Percentiles rank a stretch among this genome's conserved stretches.
Conservation (phyloP, 768 basidiomycete genomes). For the Cantharellus anzutake region DNA sequence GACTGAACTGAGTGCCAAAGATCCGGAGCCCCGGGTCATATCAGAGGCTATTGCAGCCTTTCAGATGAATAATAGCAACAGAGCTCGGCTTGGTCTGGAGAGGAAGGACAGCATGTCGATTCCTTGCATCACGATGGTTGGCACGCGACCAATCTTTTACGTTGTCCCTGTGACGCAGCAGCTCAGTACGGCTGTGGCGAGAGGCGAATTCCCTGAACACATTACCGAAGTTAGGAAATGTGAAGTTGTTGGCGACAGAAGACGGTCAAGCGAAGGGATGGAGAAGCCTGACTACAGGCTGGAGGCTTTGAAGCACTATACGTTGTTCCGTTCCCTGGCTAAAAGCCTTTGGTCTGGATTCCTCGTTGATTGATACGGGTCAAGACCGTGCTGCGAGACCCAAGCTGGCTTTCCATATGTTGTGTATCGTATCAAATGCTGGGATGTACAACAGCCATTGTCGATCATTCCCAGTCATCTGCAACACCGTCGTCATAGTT, state of each 20-base stretch:
- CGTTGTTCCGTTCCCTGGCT: neutral
- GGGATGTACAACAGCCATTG: too few relatives aligned
- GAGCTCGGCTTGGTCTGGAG: neutral
- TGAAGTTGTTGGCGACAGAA: neutral
- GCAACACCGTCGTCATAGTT: too few relatives aligned
- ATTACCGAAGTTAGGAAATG: neutral
- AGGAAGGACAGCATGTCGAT: neutral
- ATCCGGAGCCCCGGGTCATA: constrained; percentile 18
- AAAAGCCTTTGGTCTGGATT: neutral
- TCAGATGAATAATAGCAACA: neutral
- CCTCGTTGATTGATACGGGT: too few relatives aligned
- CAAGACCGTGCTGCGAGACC: too few relatives aligned
- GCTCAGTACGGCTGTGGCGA: constrained; percentile 8
- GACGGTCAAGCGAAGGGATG: neutral
- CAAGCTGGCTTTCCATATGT: too few relatives aligned
- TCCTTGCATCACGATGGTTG: constrained; percentile 10
- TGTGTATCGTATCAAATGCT: too few relatives aligned
- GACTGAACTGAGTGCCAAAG: constrained; percentile 10
- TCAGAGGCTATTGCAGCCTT: constrained; percentile 18
- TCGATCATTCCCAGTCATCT: too few relatives aligned
- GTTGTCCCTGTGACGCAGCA: constrained; percentile 10
- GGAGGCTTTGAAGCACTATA: neutral
- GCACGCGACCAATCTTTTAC: constrained; percentile 10
- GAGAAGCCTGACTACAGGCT: neutral
- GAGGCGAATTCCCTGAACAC: neutral